A percentile compares a stretch with the other conserved stretches of the same genome.
phyloP scores from a whole-genome alignment of 2,329 filamentous ascomycete species.

The Xylaria sp. region DNA sequence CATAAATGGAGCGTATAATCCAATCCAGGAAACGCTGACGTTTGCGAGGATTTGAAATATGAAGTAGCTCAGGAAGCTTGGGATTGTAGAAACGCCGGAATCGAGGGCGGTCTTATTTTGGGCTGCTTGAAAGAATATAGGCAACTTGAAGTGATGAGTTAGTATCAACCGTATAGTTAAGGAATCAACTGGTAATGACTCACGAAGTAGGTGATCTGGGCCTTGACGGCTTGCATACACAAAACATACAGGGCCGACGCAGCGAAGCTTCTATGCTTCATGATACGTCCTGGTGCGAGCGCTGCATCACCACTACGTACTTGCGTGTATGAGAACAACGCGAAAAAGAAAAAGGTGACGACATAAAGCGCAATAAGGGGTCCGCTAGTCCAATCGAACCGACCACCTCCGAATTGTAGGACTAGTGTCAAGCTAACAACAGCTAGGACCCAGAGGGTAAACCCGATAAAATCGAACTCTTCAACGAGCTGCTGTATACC shows the following conservation, averaged over 20 bases:
- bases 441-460: not conserved
- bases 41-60: not conserved
- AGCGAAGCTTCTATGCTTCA: slow-evolving; percentile 6
- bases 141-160: not conserved
- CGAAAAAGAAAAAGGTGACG: not conserved
- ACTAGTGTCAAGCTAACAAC: not conserved
- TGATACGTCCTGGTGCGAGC: not conserved
- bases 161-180: not conserved
- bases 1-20: not conserved
- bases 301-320: not conserved
- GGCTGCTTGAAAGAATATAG: not conserved
- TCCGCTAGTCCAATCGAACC: slow-evolving; percentile 1
- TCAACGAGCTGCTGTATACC: not conserved
- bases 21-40: not conserved
- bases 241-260: not conserved
- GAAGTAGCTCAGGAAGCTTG: not conserved
- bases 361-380: slow-evolving; percentile 1
- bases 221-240: not conserved
- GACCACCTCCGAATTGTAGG: not conserved
- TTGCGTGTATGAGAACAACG: not conserved
- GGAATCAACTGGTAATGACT: not conserved
- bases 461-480: not conserved
- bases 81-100: not conserved
- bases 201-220: not conserved
- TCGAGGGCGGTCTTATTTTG: not conserved